Base-by-base conservation (phyloP, 106 monocot genomes). In the Phalaenopsis equestris region DNA sequence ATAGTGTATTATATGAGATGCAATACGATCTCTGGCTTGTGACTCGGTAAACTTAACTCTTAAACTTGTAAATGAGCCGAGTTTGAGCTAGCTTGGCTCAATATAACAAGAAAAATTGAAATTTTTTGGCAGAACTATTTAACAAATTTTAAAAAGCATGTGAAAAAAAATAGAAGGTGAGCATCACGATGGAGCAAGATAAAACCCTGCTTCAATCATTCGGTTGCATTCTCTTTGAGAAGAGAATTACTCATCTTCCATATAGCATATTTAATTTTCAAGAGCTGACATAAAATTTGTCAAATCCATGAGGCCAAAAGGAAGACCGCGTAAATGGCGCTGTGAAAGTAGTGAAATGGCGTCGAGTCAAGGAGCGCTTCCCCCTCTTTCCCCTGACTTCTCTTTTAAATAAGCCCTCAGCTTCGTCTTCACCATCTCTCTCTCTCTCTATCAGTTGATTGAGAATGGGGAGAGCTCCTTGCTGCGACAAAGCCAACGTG, bases 381-480 rank as follows among this genome's bases (percentile, higher is more conserved):
- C 12, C 39, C 38, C 38, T 70, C 14, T 14, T 21, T 70, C 70
- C 30, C 30, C 30, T 30, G 30, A 30, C 30, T 70, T 70, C 3
- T n/a, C 23, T 37, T 68, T 68, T 36, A 68, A 68, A 11, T 39
- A 70, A 14, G 30, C 38, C 12, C 38, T 70, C 11, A 38, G 37
- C 37, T 70, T 36, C 30, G 37, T 38, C 8, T 14, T 11, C 24
- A 12, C 68, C 68, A 68, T 68, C 37, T 37, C 12, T 68, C 37
- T 68, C 36, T 68, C 68, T 68, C 68, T 37, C 68, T 68, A 36
- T 36, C 23, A 23, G 6, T 64, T 23, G 24, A 39, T 14, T 37
- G 70, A 18, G 14, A n/a, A 85, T 88, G 88, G 88, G 88, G 17
- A 83, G 88, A 83, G 82, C 88, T 72, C 88, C 88, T 65, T 88